Conservation (phyloP, 306 rosid genomes). For the Cucurbita ficifolia region DNA sequence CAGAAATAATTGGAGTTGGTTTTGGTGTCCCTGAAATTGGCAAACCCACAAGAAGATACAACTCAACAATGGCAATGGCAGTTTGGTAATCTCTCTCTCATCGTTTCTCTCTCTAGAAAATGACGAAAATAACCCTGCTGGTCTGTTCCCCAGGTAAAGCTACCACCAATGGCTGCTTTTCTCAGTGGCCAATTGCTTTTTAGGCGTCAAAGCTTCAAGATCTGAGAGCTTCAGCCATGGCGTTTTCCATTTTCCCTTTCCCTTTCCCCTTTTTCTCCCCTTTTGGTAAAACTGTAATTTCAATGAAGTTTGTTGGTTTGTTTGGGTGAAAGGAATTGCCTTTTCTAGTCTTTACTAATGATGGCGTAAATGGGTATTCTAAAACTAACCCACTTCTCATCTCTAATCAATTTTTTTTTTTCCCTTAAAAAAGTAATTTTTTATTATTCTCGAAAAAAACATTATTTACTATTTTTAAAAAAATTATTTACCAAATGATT, state of each 20-base stretch:
- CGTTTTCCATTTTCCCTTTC: background rate
- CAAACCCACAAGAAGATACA: conserved; percentile 1
- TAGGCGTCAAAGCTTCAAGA: background rate
- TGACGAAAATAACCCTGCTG: background rate
- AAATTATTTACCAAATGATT: no score
- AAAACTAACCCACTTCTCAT: no score
- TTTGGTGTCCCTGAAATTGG: conserved; percentile 12
- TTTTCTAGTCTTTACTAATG: no score
- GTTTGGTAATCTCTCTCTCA: background rate
- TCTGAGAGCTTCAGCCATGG: background rate
- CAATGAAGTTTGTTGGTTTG: no score
- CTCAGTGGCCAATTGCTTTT: background rate
- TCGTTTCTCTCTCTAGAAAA: background rate
- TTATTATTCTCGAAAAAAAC: no score
- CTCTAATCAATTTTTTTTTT: no score
- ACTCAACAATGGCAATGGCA: background rate
- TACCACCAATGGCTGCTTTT: conserved; percentile 3
- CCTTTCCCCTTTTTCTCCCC: background rate
- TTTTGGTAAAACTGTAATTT: background rate
- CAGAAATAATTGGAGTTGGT: conserved; percentile 34
- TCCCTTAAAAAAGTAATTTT: no score
- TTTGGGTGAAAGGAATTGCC: no score
- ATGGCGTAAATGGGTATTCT: no score
- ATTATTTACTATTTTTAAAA: no score
- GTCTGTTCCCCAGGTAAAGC: background rate